Conservation (phyloP, 139 green algal genomes). For the Chlorella sp. region DNA sequence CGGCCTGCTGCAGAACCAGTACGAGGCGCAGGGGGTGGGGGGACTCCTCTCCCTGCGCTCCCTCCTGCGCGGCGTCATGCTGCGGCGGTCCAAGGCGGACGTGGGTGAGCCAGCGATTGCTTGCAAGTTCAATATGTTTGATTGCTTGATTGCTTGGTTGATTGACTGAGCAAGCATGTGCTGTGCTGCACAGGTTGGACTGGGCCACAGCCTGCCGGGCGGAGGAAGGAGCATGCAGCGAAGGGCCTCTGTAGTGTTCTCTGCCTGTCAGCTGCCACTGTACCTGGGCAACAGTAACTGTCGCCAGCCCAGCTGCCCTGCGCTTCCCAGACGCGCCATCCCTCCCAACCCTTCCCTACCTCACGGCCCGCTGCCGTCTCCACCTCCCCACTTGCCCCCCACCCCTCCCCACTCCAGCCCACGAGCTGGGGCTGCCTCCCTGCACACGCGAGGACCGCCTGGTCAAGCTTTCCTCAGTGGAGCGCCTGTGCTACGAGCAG, state of each 20-base stretch:
- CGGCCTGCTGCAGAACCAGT: conserved; percentile 35
- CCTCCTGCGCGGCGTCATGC: conserved; percentile 66
- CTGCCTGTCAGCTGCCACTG: too few species aligned
- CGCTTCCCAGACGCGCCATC: neutral
- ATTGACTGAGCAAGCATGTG: too few species aligned
- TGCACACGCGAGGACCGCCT: conserved; percentile 51
- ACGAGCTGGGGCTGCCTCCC: conserved; percentile 63
- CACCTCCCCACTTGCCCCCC: too few species aligned
- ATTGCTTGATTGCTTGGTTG: neutral
- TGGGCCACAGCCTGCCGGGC: too few species aligned
- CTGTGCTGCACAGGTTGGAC: too few species aligned
- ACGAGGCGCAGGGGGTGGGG: neutral
- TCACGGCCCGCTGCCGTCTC: too few species aligned
- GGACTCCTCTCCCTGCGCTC: conserved; percentile 47
- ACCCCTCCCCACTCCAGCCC: conserved; percentile 8
- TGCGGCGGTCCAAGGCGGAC: conserved; percentile 61
- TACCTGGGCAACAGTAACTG: too few species aligned
- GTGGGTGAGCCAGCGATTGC: conserved; percentile 40
- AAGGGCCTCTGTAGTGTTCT: too few species aligned
- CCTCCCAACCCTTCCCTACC: too few species aligned
- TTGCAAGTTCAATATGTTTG: neutral
- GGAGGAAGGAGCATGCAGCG: too few species aligned
- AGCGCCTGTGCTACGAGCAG: conserved; percentile 60
- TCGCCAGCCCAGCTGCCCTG: neutral
- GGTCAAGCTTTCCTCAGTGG: conserved; percentile 57